Evolutionary conservation across 73 alveolate species (phyloP), one percentile per base, ranked within the genome.

Genomic region (Paramecium octaurelia): DNA sequence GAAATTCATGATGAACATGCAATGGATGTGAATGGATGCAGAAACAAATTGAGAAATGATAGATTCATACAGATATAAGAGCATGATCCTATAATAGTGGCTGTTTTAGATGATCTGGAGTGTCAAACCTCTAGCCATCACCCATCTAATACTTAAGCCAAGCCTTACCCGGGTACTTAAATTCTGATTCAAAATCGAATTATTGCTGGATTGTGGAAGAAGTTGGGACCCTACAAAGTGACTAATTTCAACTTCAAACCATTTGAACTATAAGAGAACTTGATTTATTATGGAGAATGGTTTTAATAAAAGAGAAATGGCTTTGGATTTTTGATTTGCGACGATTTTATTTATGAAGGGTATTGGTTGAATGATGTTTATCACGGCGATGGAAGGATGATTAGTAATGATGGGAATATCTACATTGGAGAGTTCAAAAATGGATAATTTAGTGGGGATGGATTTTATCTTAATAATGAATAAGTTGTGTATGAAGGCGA

Each of bases 321-420:
- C 5, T 50, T 24, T 46, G 93, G 93, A 27, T 57, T 50, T 23
- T 42, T 35, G 35, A 20, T 86, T 38, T 34, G 48, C 9, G 70
- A 96, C 86, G 98, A 98, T 18, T 95, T 93, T 71, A 84, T 97
- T 64, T 97, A 97, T 93, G 99, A 97, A 93, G 99, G 99, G 24
- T 96, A 92, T 84, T 97, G 99, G 99, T 96, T 92, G 31, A 44
- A 92, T 27, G 96, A 96, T 40, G 46, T 58, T 87, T 95, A 95
- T 86, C 94, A 96, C 64, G 98, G 99, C n/a, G 97, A 96, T 43
- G 99, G 99, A 0, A 93, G 98, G 29, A 94, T 95, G 91, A 88
- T 95, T 42, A 6, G 69, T 6, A 95, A 93, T 36, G 94, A 96
- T 92, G 98, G 96, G 50, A 97, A 97, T 90, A 94, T 95, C 46